Conservation (phyloP, 805 yeast genomes). For the Candida lessepsii region DNA sequence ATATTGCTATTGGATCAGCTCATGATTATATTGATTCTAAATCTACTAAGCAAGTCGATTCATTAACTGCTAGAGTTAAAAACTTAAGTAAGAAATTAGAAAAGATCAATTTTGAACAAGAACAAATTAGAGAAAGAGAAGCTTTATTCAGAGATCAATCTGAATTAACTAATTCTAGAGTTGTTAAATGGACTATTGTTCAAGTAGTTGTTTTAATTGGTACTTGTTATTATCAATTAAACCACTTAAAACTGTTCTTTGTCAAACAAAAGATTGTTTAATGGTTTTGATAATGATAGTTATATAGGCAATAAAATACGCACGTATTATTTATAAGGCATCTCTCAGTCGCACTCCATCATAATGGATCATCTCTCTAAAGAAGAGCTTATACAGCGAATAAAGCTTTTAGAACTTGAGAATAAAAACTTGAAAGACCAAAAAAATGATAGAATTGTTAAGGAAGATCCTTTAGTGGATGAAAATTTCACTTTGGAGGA, state of each 20-base stretch:
- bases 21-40: constrained; percentile 60
- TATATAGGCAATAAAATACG: background rate
- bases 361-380: constrained; percentile 9
- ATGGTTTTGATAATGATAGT: constrained; percentile 5
- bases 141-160: constrained; percentile 73
- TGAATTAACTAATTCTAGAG: constrained; percentile 72
- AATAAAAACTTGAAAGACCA: constrained; percentile 13
- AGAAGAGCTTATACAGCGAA: constrained; percentile 23
- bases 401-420: constrained; percentile 21
- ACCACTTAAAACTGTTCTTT: constrained; percentile 76
- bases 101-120: constrained; percentile 44
- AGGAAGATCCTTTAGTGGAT: too few species aligned
- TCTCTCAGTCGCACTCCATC: constrained; percentile 7
- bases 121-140: constrained; percentile 70
- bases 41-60: constrained; percentile 51
- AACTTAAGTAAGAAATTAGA: constrained; percentile 39
- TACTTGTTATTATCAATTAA: constrained; percentile 75
- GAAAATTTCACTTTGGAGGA: constrained; percentile 51
- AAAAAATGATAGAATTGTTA: background rate
- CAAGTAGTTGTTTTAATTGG: constrained; percentile 66
- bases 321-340: background rate
- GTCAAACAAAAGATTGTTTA: constrained; percentile 83
- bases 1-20: constrained; percentile 66
- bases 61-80: constrained; percentile 37
- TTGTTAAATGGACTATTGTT: constrained; percentile 68